A percentile compares a stretch with the other conserved stretches of the same genome.
Evolutionary conservation across 257 asterid species (phyloP).

Genomic region (Scutellaria baicalensis): DNA sequence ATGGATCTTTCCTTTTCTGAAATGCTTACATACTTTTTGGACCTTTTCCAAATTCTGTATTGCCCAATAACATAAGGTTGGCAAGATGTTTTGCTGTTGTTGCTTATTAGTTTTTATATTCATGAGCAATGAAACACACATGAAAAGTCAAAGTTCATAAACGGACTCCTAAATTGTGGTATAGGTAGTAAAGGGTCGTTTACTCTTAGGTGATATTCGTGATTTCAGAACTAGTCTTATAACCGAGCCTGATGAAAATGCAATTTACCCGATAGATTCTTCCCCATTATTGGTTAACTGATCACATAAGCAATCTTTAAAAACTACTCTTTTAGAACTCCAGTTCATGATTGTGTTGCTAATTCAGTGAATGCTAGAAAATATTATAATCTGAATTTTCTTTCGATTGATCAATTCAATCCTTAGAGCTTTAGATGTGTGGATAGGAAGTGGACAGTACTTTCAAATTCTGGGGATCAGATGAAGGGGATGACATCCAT

Average conservation of each 20-base stretch:
- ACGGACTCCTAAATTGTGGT: background rate
- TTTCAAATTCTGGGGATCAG: constrained; percentile 58
- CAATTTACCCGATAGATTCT: background rate
- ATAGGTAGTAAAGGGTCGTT: background rate
- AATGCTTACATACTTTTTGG: background rate
- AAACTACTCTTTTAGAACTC: background rate
- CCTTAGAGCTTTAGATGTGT: constrained; percentile 14
- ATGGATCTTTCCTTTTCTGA: background rate
- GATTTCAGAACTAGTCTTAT: too few relatives aligned
- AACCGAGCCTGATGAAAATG: background rate
- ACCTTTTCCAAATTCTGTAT: background rate
- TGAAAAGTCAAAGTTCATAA: background rate
- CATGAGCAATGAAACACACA: background rate
- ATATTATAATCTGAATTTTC: constrained; percentile 3
- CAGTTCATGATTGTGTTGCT: background rate
- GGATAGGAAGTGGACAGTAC: constrained; percentile 63
- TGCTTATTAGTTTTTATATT: background rate
- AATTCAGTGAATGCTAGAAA: background rate
- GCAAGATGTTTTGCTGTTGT: background rate
- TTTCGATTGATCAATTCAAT: constrained; percentile 6
- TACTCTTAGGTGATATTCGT: too few relatives aligned
- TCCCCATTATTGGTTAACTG: background rate
- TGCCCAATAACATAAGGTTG: background rate
- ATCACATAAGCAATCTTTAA: background rate
- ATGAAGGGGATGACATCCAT: constrained; percentile 52